phyloP scores from a whole-genome alignment of 371 early-diverging fungal species.

The Mortierella sp. region DNA sequence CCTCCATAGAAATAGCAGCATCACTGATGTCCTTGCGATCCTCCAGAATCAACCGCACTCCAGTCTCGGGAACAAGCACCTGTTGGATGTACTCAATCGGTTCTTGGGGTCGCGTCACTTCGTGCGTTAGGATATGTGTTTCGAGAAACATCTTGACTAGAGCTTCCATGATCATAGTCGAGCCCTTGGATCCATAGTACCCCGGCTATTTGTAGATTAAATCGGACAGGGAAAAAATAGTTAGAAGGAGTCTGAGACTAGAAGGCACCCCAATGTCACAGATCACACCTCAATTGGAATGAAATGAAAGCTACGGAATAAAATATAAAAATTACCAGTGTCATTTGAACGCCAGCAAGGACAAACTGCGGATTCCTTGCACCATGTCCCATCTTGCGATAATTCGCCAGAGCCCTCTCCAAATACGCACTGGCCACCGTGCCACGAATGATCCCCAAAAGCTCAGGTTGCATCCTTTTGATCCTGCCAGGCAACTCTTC shows the following conservation, averaged over 20 bases:
- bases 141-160: slow-evolving; percentile 61
- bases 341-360: slow-evolving; percentile 59
- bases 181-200: slow-evolving; percentile 74
- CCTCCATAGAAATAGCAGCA: slow-evolving; percentile 32
- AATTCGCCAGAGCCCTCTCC: slow-evolving; percentile 56
- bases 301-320: background rate
- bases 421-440: slow-evolving; percentile 56
- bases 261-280: background rate
- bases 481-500: slow-evolving; percentile 56
- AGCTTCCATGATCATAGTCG: slow-evolving; percentile 60
- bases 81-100: slow-evolving; percentile 74
- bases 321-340: slow-evolving; percentile 46
- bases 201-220: slow-evolving; percentile 63
- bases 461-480: slow-evolving; percentile 33
- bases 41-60: slow-evolving; percentile 66
- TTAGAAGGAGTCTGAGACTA: background rate
- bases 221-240: slow-evolving; percentile 3
- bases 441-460: slow-evolving; percentile 60
- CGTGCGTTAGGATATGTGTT: slow-evolving; percentile 52
- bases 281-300: too few relatives aligned
- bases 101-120: slow-evolving; percentile 61
- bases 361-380: slow-evolving; percentile 65
- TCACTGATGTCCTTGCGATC: slow-evolving; percentile 39
- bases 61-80: slow-evolving; percentile 74
- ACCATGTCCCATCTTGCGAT: slow-evolving; percentile 61